These are phyloP conservation scores for Monosporascus cannonballus DNA, from an alignment of 2,329 filamentous ascomycete species.

Conservation along the genomic window DNA sequence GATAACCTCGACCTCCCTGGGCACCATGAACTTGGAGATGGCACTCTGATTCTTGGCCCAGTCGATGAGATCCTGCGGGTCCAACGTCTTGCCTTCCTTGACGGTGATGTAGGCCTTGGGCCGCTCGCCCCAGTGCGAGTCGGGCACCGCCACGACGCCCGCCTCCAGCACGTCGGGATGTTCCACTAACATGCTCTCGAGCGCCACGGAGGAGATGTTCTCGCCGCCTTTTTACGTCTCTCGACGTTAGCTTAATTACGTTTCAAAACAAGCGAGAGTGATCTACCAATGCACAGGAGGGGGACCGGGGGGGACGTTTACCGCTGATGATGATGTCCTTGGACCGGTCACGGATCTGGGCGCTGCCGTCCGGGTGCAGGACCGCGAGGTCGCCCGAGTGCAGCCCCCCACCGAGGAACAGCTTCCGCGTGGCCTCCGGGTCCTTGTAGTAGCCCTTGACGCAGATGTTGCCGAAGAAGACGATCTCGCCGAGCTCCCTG, in stretches of 20 bases:
- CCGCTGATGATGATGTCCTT: constrained; percentile 98
- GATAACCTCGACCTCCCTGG: constrained; percentile 69
- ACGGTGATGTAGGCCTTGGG: constrained; percentile 90
- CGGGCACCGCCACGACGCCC: constrained; percentile 80
- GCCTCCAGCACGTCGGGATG: constrained; percentile 89
- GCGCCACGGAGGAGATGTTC: constrained; percentile 90
- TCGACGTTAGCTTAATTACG: too few relatives aligned
- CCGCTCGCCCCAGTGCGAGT: constrained; percentile 92
- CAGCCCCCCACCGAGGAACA: constrained; percentile 80
- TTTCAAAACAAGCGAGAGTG: background rate
- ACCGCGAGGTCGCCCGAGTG: constrained; percentile 93
- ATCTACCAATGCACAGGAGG: background rate
- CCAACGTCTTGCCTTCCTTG: constrained; percentile 56
- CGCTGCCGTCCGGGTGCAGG: constrained; percentile 83
- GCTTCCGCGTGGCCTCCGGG: constrained; percentile 71
- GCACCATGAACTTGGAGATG: constrained; percentile 89
- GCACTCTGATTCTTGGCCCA: constrained; percentile 79
- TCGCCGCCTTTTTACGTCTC: constrained; percentile 62
- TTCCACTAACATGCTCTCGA: constrained; percentile 82
- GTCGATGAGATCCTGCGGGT: constrained; percentile 65
- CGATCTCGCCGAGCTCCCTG: constrained; percentile 74
- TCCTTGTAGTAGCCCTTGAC: constrained; percentile 91
- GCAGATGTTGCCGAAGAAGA: constrained; percentile 89
- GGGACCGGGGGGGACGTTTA: constrained; percentile 31
- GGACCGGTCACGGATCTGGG: constrained; percentile 86